These are phyloP conservation scores for Clausena lansium DNA, from an alignment of 345 rosid genomes.

Conservation along the genomic window DNA sequence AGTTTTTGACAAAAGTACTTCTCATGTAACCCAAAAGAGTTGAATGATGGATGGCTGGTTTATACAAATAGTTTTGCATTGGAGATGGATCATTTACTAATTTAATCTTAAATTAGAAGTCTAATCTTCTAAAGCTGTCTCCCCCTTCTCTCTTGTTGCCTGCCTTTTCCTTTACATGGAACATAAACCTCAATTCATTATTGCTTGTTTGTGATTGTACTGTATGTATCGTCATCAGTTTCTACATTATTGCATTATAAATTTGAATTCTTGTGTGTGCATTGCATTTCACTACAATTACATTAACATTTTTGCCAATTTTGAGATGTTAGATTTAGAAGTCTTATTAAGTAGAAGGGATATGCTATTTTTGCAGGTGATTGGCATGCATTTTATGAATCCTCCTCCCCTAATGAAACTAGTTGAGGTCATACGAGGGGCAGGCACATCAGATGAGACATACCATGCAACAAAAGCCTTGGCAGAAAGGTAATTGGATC, in stretches of 20 bases:
- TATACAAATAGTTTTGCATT: background rate
- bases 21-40: background rate
- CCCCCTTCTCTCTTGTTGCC: background rate
- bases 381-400: conserved; percentile 97
- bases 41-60: background rate
- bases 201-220: background rate
- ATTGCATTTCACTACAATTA: background rate
- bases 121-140: too few species aligned
- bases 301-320: background rate
- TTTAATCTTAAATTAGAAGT: too few species aligned
- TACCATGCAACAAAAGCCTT: conserved; percentile 53
- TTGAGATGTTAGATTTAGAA: background rate
- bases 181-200: background rate
- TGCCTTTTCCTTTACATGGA: background rate
- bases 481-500: conserved; percentile 63
- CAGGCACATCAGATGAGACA: conserved; percentile 80
- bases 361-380: conserved; percentile 42
- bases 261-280: background rate
- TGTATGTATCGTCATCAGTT: background rate
- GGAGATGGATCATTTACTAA: background rate
- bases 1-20: background rate
- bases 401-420: conserved; percentile 97
- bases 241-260: background rate
- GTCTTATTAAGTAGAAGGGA: conserved; percentile 11
- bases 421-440: conserved; percentile 87